Base-by-base conservation (phyloP, 768 basidiomycete genomes). In the Leccinellum luteum region DNA sequence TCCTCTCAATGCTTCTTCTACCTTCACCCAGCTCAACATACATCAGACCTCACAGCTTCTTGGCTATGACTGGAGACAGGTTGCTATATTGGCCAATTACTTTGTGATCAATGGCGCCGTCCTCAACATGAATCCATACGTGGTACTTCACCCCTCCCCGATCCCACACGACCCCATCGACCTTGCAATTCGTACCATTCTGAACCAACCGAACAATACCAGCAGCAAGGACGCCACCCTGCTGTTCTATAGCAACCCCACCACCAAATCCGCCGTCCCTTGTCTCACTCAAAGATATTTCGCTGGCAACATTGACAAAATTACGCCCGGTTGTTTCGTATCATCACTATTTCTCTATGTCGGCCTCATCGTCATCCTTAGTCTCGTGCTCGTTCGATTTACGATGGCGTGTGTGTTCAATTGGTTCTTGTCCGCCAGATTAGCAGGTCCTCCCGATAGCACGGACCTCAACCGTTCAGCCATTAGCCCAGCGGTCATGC, bases 351-450 rank as follows among this genome's bases (percentile, higher is more conserved):
- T 98, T 71, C 86, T 98, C 52, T 99, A 97, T 70, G 76, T 86
- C 27, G 92, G 93, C 56, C 82, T 99, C 56, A 83, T 93, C 71
- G 86, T 98, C 75, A 94, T 99, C 68, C 84, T 98, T 55, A 83
- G 83, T 28, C 85, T 99, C 58, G 91, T 99, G 31, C 74, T 98
- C 60, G 86, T 92, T 31, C 91, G 97, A 34, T 99, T 98, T 75
- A 73, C 81, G 65, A 98, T 99, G 96, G 97, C 97, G 1, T 92
- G 92, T 71, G 72, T 96, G 43, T 99, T 98, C 81, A 94, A 85
- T 66, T 99, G 97, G 97, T 96, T 92, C 78, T 76, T 98, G 50
- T 95, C 94, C 10, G 83, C 82, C 8, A 82, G 81, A 54, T 81
- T 98, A 32, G 89, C 94, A 17, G 85, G 85, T 12, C 85, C 92